Base-by-base conservation (phyloP, 768 basidiomycete genomes). In the Leccinum ochraceum region DNA sequence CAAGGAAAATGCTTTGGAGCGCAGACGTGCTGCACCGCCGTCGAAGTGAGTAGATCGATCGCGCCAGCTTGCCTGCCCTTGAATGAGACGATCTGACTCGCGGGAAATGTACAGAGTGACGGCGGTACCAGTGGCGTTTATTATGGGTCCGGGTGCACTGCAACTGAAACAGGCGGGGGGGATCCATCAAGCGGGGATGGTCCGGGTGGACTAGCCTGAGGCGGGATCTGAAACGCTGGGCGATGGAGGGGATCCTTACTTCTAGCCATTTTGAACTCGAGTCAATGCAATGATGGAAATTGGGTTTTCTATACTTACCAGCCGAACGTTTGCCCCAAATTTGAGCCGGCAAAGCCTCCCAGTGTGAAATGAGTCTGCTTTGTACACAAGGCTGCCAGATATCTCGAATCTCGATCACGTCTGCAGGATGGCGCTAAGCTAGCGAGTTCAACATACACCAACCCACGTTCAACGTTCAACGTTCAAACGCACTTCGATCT, bases 351-450 rank as follows among this genome's bases (percentile, higher is more conserved):
- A n/a, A n/a, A 17, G 16, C 6, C 16, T 39, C 16, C 28, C 28
- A 28, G 11, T 32, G 10, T 11, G 32, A 39, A 78, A 82, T 34
- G 32, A 11, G 91, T 94, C 4, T 9, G 32, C 1, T 34, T 34
- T n/a, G n/a, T n/a, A 4, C 32, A 32, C 32, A 5, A 39, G 16
- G 37, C 3, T 32, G 32, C 32, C 32, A 39, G 32, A 32, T 32
- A 32, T 32, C 10, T 32, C 32, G 32, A 32, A 32, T 32, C 10
- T 32, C 32, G 32, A 32, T 32, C 32, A 32, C 32, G 32, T 32
- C 32, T 32, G 32, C 32, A 34, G 32, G 32, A 34, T 34, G 32
- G 32, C 11, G 32, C 32, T 10, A 34, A 34, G 32, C 30, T 30
- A 30, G 30, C 30, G 30, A 30, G 30, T 30, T 30, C 30, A 30